Base-by-base conservation (phyloP, 768 basidiomycete genomes). In the Neoboletus magnificus region DNA sequence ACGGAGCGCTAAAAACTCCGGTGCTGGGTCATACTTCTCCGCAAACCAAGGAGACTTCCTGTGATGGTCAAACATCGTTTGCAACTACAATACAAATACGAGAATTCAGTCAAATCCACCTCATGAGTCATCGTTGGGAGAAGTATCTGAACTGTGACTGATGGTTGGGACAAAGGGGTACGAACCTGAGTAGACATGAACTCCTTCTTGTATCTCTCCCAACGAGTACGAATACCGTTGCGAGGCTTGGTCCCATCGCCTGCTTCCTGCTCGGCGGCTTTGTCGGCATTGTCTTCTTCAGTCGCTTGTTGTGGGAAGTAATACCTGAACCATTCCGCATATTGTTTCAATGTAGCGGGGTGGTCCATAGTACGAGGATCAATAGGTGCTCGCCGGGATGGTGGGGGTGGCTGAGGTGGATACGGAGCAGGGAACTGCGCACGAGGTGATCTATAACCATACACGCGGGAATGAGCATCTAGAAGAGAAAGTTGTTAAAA, bases 21-120 rank as follows among this genome's bases (percentile, higher is more conserved):
- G 77, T 40, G 84, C 73, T 54, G 88, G 88, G 58, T 93, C 91
- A 76, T 98, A 98, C 72, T 92, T 91, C 79, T 98, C 95, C 53
- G 85, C 83, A 77, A 97, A 98, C 95, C 95, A 98, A 15, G 93
- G 88, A n/a, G 91, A 92, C 67, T 89, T 87, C 74, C 86, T 84
- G 77, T 98, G 95, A 73, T 93, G 89, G 33, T 97, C 89, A 80
- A 93, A 97, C 82, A 98, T 89, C 54, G 89, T 89, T 78, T 92
- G 91, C 67, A 96, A 84, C 94, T 98, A 81, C 70, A 79, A 75
- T 73, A 76, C 72, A 72, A 70, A 66, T 66, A 67, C 59, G 59
- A 53, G 33, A 52, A 50, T 60, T 71, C 55, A 70, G 70, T 56
- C 53, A 65, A 58, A 48, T 52, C 50, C 50, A 40, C 18, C 50